Evolutionary conservation across 345 rosid species (phyloP).

Genomic region (Ceriops decandra): DNA sequence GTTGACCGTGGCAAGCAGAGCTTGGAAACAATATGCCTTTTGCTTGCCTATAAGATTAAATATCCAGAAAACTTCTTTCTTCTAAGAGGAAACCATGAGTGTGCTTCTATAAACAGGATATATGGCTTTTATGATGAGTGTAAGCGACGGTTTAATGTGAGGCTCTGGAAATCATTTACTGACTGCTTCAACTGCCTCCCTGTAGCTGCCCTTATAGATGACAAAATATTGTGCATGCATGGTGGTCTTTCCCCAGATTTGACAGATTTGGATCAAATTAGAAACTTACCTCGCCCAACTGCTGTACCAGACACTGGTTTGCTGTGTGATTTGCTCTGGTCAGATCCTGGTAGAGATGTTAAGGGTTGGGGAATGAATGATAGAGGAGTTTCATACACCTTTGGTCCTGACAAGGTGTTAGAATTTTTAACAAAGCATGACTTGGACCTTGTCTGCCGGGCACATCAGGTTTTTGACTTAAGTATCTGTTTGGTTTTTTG

Average conservation of each 20-base stretch:
- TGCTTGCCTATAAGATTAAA: constrained; percentile 86
- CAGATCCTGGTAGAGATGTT: constrained; percentile 86
- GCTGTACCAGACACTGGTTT: constrained; percentile 75
- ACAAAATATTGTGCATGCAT: constrained; percentile 93
- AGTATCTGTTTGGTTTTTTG: background rate
- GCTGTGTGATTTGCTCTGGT: constrained; percentile 94
- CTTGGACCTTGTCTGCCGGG: constrained; percentile 92
- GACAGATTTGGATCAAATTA: constrained; percentile 67
- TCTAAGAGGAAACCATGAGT: constrained; percentile 87
- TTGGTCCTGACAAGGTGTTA: constrained; percentile 81
- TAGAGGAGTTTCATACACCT: constrained; percentile 89
- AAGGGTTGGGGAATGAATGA: constrained; percentile 97
- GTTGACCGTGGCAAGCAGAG: constrained; percentile 97
- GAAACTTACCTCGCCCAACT: constrained; percentile 67
- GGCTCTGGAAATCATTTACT: constrained; percentile 85
- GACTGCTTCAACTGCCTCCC: constrained; percentile 95
- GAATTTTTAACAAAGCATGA: constrained; percentile 73
- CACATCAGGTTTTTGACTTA: constrained; percentile 67
- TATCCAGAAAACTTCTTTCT: constrained; percentile 92
- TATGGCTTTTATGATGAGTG: constrained; percentile 96
- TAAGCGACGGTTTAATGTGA: constrained; percentile 86
- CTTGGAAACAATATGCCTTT: constrained; percentile 90
- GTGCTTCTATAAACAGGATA: constrained; percentile 87
- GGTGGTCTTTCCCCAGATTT: constrained; percentile 96
- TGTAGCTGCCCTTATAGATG: constrained; percentile 83